phyloP scores from a whole-genome alignment of 306 rosid species.

The Geum urbanum region DNA sequence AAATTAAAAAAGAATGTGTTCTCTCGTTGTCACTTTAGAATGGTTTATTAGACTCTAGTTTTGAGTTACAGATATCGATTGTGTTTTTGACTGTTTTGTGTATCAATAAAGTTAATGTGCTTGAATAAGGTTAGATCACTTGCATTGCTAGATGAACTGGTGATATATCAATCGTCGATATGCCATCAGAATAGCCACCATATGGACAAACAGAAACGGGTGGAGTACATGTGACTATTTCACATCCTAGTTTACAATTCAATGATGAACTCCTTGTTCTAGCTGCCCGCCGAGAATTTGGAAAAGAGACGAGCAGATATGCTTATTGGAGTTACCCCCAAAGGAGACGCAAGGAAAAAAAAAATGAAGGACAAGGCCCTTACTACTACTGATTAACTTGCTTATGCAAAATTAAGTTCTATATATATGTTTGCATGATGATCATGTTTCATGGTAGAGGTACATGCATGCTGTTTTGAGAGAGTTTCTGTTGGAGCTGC shows the following conservation, averaged over 20 bases:
- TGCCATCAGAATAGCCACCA: background rate
- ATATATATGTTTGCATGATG: background rate
- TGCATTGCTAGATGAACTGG: background rate
- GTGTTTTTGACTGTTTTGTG: background rate
- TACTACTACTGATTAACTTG: slow-evolving; percentile 3
- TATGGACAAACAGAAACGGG: background rate
- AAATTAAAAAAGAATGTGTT: background rate
- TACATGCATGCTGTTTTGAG: slow-evolving; percentile 22
- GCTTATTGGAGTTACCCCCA: background rate
- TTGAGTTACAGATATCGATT: background rate
- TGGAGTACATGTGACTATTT: background rate
- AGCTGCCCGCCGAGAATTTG: background rate
- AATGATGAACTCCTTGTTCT: background rate
- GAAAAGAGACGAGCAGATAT: too few relatives aligned
- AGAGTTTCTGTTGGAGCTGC: slow-evolving; percentile 47
- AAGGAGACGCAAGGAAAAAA: slow-evolving; percentile 7
- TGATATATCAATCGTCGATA: too few relatives aligned
- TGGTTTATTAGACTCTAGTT: background rate
- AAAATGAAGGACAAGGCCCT: background rate
- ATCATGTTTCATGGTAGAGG: background rate
- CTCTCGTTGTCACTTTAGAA: background rate
- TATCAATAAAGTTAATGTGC: background rate
- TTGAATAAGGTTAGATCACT: background rate
- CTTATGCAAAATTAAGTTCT: background rate
- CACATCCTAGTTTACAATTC: background rate